These are phyloP conservation scores for Aegilops sharonensis DNA, from an alignment of 176 grass and related monocot genomes.

Conservation along the genomic window DNA sequence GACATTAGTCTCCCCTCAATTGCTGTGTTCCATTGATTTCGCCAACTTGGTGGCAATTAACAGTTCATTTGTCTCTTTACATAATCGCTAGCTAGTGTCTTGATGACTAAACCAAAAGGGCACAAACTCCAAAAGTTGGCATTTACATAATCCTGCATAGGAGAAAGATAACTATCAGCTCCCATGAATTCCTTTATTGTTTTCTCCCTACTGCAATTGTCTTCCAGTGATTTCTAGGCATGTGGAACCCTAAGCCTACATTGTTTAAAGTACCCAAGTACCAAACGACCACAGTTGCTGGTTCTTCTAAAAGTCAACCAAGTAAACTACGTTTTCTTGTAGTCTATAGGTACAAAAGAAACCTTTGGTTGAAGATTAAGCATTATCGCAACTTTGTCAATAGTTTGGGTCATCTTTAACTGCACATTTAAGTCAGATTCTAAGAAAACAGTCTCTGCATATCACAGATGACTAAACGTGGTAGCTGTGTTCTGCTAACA, in stretches of 20 bases:
- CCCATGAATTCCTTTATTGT: slow-evolving; percentile 44
- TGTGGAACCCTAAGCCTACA: slow-evolving; percentile 2
- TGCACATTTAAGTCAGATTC: not conserved
- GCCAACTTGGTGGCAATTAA: slow-evolving; percentile 57
- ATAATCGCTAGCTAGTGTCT: slow-evolving; percentile 59
- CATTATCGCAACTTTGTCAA: slow-evolving; percentile 8
- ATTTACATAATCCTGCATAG: slow-evolving; percentile 64
- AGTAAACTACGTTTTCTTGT: slow-evolving; percentile 6
- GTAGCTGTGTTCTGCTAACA: not conserved
- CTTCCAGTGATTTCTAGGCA: slow-evolving; percentile 23
- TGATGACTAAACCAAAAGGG: slow-evolving; percentile 62
- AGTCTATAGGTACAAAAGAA: not conserved
- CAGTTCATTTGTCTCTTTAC: slow-evolving; percentile 68
- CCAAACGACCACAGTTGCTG: not conserved
- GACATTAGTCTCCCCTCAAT: slow-evolving; percentile 39
- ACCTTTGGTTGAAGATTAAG: slow-evolving; percentile 17
- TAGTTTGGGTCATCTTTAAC: not conserved
- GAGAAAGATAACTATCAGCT: slow-evolving; percentile 78
- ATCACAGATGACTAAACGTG: not conserved
- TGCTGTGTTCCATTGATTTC: slow-evolving; percentile 33
- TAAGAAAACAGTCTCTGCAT: not conserved
- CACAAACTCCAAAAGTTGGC: slow-evolving; percentile 58
- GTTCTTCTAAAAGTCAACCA: slow-evolving; percentile 10
- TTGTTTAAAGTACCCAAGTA: slow-evolving; percentile 14
- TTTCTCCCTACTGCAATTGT: slow-evolving; percentile 29